Conservation (phyloP, 192 early-diverging fungal genomes). For the Backusella macrospora region DNA sequence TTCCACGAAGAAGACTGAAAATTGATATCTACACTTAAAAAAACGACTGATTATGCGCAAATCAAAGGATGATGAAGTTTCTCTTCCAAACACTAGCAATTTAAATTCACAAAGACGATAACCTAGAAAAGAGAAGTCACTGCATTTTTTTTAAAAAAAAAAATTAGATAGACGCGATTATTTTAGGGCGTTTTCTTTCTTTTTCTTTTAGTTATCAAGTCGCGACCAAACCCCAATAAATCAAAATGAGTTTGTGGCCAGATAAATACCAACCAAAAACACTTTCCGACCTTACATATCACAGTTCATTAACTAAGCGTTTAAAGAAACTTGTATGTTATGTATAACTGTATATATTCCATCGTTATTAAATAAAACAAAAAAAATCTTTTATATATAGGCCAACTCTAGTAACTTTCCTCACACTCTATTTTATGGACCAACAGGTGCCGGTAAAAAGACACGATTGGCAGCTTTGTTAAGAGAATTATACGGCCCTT, state of each 20-base stretch:
- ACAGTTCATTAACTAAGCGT: slow-evolving; percentile 71
- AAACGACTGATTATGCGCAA: no score
- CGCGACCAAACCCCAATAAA: background rate
- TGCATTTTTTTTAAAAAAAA: background rate
- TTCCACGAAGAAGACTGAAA: no score
- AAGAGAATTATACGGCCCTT: slow-evolving; percentile 86
- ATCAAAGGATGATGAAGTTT: no score
- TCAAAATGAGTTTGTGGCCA: slow-evolving; percentile 78
- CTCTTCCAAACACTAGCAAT: no score
- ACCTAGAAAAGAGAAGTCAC: background rate
- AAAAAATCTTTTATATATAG: slow-evolving; percentile 35
- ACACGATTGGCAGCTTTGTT: slow-evolving; percentile 89
- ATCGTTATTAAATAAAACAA: background rate
- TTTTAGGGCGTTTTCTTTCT: background rate
- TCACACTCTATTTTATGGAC: slow-evolving; percentile 94
- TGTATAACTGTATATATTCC: background rate
- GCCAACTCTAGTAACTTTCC: slow-evolving; percentile 83
- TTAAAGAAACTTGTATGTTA: slow-evolving; percentile 72
- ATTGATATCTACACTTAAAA: no score
- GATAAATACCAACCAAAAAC: slow-evolving; percentile 90
- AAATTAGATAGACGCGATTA: background rate
- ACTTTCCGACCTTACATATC: slow-evolving; percentile 86
- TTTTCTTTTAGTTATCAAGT: background rate
- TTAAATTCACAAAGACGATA: no score
- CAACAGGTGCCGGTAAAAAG: slow-evolving; percentile 95